Base-by-base conservation (phyloP, 495 filamentous ascomycete species). In the Aspergillus saccharolyticus region DNA sequence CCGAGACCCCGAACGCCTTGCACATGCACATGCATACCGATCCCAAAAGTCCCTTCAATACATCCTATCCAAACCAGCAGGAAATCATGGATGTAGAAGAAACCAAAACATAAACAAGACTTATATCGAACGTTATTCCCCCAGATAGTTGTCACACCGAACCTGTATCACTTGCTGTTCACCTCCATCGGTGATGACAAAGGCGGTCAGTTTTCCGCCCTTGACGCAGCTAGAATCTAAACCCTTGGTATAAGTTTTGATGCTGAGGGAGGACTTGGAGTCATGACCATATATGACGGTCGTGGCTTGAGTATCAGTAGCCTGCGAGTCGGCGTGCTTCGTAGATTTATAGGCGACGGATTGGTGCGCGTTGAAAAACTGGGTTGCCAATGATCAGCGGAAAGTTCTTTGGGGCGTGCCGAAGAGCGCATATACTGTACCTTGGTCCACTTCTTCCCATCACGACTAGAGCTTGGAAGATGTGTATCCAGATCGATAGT, bases 241-340 rank as follows among this genome's bases (percentile, higher is more conserved):
- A 1, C 94, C 94, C 65, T 90, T 90, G 44, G 85, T 87, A 67
- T 91, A 95, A 28, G 72, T 72, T 45, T 80, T 70, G 7, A 89
- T 69, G 43, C 86, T 83, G 17, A 96, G 78, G 0, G 89, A 89
- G 0, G 73, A 68, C 43, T 83, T 83, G 42, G 89, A 81, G 68
- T 97, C 89, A 66, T 98, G 94, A 3, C 93, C 94, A 66, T 96
- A 98, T 48, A 88, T 77, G 19, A 94, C 83, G 18, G 87, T 86
- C 44, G 63, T 74, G 1, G 70, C 65, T 22, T 71, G 62, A 2
- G 67, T 58, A 1, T 52, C 55, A 5, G 65, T 59, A 3, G 63
- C 60, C 42, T 70, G 58, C 49, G 48, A 49, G 1, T 42, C 53
- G 16, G 63, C 55, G 4, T 63, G 44, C 30, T 64, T 59, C 25